Evolutionary conservation across 202 grass and related monocot genomes (phyloP).

Genomic region (Brachypodium distachyon): DNA sequence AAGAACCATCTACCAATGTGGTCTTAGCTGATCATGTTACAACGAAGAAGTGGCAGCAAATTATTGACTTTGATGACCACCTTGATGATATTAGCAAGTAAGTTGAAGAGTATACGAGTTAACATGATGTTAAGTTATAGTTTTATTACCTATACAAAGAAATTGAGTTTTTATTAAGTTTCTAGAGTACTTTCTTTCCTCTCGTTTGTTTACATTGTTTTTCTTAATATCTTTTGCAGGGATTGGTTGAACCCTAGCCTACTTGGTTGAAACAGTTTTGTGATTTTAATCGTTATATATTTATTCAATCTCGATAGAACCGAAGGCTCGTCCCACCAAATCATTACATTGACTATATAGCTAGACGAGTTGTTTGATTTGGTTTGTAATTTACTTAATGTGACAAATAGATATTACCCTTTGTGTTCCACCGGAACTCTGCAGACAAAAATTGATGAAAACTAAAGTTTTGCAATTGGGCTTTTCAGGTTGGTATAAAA

Average conservation of each 20-base stretch:
- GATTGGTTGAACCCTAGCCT: constrained; percentile 72
- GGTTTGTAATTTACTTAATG: constrained; percentile 22
- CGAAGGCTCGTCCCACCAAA: not conserved
- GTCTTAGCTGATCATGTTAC: constrained; percentile 77
- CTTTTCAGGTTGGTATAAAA: no score
- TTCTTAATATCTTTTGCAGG: constrained; percentile 31
- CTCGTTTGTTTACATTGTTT: not conserved
- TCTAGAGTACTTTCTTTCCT: not conserved
- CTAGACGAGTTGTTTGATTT: not conserved
- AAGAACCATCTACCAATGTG: constrained; percentile 78
- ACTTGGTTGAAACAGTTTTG: constrained; percentile 40
- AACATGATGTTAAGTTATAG: not conserved
- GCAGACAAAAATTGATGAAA: not conserved
- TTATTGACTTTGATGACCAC: constrained; percentile 95
- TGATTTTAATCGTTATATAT: not conserved
- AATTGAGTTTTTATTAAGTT: not conserved
- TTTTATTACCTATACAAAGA: not conserved
- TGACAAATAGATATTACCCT: not conserved
- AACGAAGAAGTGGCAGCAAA: constrained; percentile 76
- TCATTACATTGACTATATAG: not conserved
- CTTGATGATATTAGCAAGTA: constrained; percentile 99
- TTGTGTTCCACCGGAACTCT: not conserved
- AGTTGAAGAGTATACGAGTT: not conserved
- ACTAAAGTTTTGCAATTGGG: not conserved
- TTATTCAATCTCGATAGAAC: constrained; percentile 5